Percentiles rank a stretch among this genome's conserved stretches.
Conservation (phyloP, 2,329 filamentous ascomycete species). For the Arthrocladium fulminans region DNA sequence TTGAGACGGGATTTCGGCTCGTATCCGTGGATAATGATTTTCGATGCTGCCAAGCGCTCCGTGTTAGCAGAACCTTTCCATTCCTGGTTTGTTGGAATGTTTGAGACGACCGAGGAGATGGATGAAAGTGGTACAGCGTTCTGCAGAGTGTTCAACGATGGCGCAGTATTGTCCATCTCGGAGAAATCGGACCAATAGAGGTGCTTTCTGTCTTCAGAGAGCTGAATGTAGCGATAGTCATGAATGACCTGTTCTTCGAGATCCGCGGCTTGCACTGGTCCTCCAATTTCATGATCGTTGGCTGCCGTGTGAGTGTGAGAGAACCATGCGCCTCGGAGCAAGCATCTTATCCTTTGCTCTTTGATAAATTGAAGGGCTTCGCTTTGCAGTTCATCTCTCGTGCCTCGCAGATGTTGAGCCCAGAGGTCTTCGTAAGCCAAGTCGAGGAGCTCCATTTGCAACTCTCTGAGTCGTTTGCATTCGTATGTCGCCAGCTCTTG, state of each 20-base stretch:
- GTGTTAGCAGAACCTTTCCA: constrained; percentile 33
- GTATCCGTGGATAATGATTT: constrained; percentile 84
- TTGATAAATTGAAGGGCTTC: constrained; percentile 95
- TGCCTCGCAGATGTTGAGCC: constrained; percentile 79
- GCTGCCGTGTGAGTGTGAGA: constrained; percentile 44
- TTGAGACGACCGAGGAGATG: constrained; percentile 89
- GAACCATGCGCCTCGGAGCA: constrained; percentile 88
- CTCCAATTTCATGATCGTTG: constrained; percentile 32
- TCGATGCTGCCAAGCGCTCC: constrained; percentile 53
- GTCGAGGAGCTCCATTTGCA: constrained; percentile 90
- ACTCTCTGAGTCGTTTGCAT: constrained; percentile 63
- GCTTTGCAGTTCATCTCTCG: constrained; percentile 82
- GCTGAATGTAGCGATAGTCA: constrained; percentile 71
- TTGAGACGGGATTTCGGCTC: constrained; percentile 25
- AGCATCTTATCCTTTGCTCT: constrained; percentile 84
- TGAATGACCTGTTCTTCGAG: constrained; percentile 27
- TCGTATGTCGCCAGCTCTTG: constrained; percentile 82
- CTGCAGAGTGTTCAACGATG: constrained; percentile 28
- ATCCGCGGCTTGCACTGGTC: constrained; percentile 7
- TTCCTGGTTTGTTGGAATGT: constrained; percentile 55
- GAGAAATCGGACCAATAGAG: constrained; percentile 85
- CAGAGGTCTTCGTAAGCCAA: constrained; percentile 89
- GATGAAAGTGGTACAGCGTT: constrained; percentile 64
- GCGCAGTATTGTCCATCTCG: constrained; percentile 53
- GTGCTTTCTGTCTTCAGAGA: constrained; percentile 84